Conservation (phyloP, 1,284 basidiomycete species). For the Vanrija sp. region DNA sequence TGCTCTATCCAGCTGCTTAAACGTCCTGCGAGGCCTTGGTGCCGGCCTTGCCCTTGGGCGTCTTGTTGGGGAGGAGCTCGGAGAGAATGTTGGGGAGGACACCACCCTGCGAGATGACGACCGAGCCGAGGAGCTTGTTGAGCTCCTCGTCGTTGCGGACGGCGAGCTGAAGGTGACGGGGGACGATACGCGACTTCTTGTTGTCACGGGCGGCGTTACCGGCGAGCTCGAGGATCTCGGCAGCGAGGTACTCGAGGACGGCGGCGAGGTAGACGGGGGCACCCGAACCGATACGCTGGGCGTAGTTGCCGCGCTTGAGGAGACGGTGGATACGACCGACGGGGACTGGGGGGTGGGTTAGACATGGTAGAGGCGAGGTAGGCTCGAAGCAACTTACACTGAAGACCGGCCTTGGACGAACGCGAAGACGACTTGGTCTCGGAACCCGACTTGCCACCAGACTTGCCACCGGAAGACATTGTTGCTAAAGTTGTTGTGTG, state of each 20-base stretch:
- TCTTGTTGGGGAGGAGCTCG: slow-evolving; percentile 67
- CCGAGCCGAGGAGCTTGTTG: slow-evolving; percentile 59
- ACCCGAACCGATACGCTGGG: slow-evolving; percentile 59
- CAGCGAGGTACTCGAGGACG: slow-evolving; percentile 61
- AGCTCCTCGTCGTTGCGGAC: slow-evolving; percentile 82
- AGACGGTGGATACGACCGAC: slow-evolving; percentile 85
- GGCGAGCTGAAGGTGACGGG: slow-evolving; percentile 82
- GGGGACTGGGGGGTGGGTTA: slow-evolving; percentile 56
- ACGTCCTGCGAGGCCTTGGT: slow-evolving; percentile 28
- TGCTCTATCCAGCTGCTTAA: slow-evolving; percentile 5
- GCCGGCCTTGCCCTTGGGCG: slow-evolving; percentile 52
- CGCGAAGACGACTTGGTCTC: slow-evolving; percentile 61
- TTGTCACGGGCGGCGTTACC: slow-evolving; percentile 65
- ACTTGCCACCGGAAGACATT: slow-evolving; percentile 56
- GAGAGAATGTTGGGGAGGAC: slow-evolving; percentile 70
- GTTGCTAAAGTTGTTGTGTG: slow-evolving; percentile 43
- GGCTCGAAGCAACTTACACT: slow-evolving; percentile 49
- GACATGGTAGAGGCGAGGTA: neutral
- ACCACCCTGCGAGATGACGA: slow-evolving; percentile 87
- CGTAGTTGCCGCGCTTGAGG: slow-evolving; percentile 80
- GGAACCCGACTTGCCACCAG: slow-evolving; percentile 52
- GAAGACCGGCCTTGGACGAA: slow-evolving; percentile 77
- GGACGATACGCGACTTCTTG: slow-evolving; percentile 80
- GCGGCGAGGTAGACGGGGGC: slow-evolving; percentile 75
- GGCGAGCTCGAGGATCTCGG: slow-evolving; percentile 82